Conservation (phyloP, 176 grass and related monocot genomes). For the Leersia perrieri region DNA sequence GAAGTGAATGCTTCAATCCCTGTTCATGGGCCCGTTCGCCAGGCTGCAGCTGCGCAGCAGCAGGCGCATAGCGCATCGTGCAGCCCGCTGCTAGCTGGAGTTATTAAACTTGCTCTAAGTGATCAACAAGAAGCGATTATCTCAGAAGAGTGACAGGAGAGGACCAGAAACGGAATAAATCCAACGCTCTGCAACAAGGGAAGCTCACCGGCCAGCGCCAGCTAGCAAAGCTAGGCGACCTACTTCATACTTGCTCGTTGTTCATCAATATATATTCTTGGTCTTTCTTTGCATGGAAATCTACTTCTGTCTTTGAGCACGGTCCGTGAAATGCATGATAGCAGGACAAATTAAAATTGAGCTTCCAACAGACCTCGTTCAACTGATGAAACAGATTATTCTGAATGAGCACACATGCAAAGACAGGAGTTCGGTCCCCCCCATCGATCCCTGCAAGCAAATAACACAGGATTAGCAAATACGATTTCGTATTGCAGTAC, state of each 20-base stretch:
- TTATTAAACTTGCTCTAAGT: too few relatives aligned
- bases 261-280: neutral
- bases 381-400: neutral
- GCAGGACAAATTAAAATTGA: too few relatives aligned
- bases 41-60: too few relatives aligned
- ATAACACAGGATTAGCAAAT: neutral
- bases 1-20: too few relatives aligned
- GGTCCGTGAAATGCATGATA: neutral
- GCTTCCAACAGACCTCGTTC: neutral
- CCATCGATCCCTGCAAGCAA: too few relatives aligned
- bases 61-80: too few relatives aligned
- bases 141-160: neutral
- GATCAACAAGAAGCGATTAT: neutral
- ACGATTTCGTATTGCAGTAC: neutral
- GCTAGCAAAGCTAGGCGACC: neutral
- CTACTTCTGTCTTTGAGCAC: neutral
- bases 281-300: neutral
- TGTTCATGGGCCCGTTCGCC: too few relatives aligned
- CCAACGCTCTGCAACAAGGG: slow-evolving; percentile 35
- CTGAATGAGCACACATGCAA: neutral
- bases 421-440: too few relatives aligned
- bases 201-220: slow-evolving; percentile 32
- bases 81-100: too few relatives aligned
- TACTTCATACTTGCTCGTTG: neutral
- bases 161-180: slow-evolving; percentile 37